A percentile compares a stretch with the other conserved stretches of the same genome.
Conservation (phyloP, 2,329 filamentous ascomycete genomes). For the Sporothrix phasma region DNA sequence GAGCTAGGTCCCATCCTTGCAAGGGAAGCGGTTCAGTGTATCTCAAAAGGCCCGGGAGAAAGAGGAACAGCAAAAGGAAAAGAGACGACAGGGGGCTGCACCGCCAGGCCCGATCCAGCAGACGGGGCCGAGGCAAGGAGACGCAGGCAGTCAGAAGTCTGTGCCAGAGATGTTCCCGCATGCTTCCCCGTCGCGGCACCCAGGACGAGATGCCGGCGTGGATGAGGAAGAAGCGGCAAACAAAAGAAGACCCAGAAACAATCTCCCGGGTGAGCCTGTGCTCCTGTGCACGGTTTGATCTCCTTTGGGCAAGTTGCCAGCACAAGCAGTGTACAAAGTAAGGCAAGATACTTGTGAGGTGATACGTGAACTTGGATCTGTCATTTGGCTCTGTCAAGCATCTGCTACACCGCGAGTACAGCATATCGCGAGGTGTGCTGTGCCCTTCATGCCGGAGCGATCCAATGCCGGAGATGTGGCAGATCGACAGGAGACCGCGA, state of each 20-base stretch:
- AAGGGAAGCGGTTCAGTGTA: too few species aligned
- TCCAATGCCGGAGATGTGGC: too few species aligned
- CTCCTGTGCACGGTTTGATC: not conserved
- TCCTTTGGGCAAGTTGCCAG: not conserved
- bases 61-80: not conserved
- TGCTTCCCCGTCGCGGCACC: not conserved
- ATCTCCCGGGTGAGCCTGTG: not conserved
- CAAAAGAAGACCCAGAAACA: not conserved
- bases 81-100: not conserved
- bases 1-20: too few species aligned
- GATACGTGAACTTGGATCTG: too few species aligned
- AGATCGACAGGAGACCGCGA: too few species aligned
- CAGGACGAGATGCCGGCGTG: not conserved
- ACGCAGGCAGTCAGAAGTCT: not conserved
- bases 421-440: too few species aligned
- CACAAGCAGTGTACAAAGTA: too few species aligned
- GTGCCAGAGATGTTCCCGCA: not conserved
- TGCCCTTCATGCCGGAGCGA: too few species aligned
- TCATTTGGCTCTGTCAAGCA: too few species aligned
- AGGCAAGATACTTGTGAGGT: too few species aligned
- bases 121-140: not conserved
- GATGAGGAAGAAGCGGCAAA: not conserved
- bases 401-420: too few species aligned
- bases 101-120: not conserved
- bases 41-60: too few species aligned